Evolutionary conservation across 1,284 basidiomycete species (phyloP).

Genomic region (Fomitopsis palustris): DNA sequence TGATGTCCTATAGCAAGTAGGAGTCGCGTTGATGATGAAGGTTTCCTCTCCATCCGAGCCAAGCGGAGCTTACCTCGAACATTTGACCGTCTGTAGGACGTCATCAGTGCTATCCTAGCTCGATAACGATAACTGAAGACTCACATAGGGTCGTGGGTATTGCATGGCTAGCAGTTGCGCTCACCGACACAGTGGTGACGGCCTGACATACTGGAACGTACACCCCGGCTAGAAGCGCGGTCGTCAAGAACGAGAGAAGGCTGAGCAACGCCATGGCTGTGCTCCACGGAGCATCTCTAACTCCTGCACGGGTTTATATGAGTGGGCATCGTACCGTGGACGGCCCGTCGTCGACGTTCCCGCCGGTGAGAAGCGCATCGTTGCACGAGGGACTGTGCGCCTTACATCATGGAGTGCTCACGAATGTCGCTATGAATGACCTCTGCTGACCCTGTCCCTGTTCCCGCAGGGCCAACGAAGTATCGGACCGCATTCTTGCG

Average conservation of each 20-base stretch:
- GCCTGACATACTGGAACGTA: slow-evolving; percentile 12
- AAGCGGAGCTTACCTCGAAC: slow-evolving; percentile 30
- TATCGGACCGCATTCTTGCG: background rate
- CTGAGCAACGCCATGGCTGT: background rate
- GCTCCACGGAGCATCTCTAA: background rate
- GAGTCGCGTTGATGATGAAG: background rate
- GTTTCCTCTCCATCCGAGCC: background rate
- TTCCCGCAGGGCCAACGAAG: background rate
- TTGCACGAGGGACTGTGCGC: background rate
- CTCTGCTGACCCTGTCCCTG: background rate
- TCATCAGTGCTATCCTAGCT: background rate
- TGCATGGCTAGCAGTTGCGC: slow-evolving; percentile 20
- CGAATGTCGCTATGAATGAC: background rate
- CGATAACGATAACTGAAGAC: slow-evolving; percentile 7
- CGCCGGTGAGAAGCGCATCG: background rate
- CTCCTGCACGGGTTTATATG: background rate
- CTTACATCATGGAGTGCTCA: background rate
- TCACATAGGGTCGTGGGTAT: slow-evolving; percentile 28
- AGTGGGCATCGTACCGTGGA: background rate
- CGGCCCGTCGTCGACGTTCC: background rate
- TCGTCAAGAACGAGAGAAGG: background rate
- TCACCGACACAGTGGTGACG: slow-evolving; percentile 20
- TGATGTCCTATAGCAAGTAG: slow-evolving; percentile 31
- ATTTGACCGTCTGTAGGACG: slow-evolving; percentile 32
- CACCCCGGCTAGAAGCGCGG: background rate